phyloP scores from a whole-genome alignment of 1,284 basidiomycete genomes.

The Trichosporon sp. region DNA sequence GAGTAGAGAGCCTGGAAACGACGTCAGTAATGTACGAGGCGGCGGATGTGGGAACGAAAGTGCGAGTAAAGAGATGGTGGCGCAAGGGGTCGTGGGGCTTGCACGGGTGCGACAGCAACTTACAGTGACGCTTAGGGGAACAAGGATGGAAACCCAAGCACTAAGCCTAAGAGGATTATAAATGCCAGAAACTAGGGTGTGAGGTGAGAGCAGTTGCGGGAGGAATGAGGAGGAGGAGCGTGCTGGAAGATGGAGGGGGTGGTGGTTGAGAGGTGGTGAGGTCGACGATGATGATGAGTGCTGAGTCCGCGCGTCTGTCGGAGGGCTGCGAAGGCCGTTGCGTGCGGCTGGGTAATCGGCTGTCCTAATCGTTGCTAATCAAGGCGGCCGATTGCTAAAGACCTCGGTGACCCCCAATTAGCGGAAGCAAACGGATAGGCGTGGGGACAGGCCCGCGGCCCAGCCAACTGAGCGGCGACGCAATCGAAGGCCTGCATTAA shows the following conservation, averaged over 20 bases:
- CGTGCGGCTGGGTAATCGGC: neutral
- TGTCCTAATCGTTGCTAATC: neutral
- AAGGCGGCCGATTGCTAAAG: neutral
- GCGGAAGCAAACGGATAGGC: neutral
- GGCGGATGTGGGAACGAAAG: neutral
- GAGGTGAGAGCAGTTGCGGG: neutral
- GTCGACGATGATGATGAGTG: conserved; percentile 4
- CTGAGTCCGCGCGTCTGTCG: neutral
- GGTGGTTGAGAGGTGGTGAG: neutral
- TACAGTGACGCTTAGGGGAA: neutral
- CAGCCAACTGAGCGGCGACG: too few relatives aligned
- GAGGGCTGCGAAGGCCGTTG: neutral
- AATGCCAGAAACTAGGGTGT: neutral
- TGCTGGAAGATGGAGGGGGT: neutral
- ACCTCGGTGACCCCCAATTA: neutral
- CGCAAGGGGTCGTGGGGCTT: neutral
- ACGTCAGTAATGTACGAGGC: neutral
- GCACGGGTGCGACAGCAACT: neutral
- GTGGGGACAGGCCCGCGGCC: neutral
- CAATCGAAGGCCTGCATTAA: conserved; percentile 1
- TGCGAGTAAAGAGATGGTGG: conserved; percentile 2
- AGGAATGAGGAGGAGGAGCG: neutral
- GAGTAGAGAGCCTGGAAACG: neutral
- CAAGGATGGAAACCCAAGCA: neutral
- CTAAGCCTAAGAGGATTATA: neutral